phyloP scores from a whole-genome alignment of 1,284 basidiomycete species.

The Hymenochaete sp. region DNA sequence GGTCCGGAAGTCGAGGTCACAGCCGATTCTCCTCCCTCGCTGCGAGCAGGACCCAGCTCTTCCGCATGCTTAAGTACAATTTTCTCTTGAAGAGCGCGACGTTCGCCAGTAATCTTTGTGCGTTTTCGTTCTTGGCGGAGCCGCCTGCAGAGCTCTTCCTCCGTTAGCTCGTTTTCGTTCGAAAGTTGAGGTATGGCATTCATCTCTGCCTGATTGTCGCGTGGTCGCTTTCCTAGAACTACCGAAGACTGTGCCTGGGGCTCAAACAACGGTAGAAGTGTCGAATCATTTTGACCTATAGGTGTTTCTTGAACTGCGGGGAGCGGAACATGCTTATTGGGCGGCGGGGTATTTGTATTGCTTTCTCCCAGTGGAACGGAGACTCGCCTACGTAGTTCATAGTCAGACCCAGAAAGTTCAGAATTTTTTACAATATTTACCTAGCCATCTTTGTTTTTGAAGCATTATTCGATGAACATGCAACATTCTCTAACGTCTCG shows the following conservation, averaged over 20 bases:
- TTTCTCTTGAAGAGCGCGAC: conserved; percentile 17
- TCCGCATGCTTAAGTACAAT: neutral
- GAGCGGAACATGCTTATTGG: neutral
- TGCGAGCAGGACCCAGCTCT: neutral
- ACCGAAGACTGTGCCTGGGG: conserved; percentile 29
- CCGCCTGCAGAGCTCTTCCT: conserved; percentile 30
- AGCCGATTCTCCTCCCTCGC: conserved; percentile 8
- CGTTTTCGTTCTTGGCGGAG: conserved; percentile 46
- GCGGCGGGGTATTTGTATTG: neutral
- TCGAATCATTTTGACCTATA: too few relatives aligned
- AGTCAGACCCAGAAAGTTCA: neutral
- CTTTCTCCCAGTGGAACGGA: conserved; percentile 16
- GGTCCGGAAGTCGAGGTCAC: conserved; percentile 11
- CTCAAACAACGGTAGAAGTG: conserved; percentile 16
- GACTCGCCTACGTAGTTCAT: conserved; percentile 8
- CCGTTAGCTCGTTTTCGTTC: conserved; percentile 29
- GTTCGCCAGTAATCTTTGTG: conserved; percentile 26
- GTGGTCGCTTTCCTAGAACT: conserved; percentile 51
- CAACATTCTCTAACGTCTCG: conserved; percentile 6
- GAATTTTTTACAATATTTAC: neutral
- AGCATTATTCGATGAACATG: neutral
- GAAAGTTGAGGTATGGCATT: conserved; percentile 28
- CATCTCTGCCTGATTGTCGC: conserved; percentile 34
- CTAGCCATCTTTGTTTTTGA: conserved; percentile 8
- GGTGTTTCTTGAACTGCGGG: neutral